These are phyloP conservation scores for Fusarium xyrophilum DNA, from an alignment of 2,329 filamentous ascomycete species.

Conservation along the genomic window DNA sequence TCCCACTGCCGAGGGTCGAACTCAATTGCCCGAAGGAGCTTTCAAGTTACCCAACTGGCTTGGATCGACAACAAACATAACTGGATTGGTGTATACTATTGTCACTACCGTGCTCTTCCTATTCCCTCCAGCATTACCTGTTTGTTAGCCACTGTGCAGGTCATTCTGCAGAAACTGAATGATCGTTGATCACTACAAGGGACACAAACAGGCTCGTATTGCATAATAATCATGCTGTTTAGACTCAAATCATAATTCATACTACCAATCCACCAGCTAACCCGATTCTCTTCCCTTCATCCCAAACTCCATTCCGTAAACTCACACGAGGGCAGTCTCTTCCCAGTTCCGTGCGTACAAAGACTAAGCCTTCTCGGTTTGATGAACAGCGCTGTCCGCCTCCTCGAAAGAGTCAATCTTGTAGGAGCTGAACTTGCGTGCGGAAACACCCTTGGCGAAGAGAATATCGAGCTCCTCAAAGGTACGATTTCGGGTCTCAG, in stretches of 20 bases:
- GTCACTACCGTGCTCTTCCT: slow-evolving; percentile 76
- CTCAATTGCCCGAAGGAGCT: slow-evolving; percentile 62
- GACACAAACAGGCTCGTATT: neutral
- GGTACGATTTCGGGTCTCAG: slow-evolving; percentile 58
- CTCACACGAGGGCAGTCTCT: neutral
- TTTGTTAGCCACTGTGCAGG: slow-evolving; percentile 34
- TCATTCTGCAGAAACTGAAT: no score
- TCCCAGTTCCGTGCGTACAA: accelerated
- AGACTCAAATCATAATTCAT: neutral
- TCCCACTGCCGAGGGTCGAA: slow-evolving; percentile 54
- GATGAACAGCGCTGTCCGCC: neutral
- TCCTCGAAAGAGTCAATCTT: slow-evolving; percentile 16
- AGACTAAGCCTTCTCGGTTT: neutral
- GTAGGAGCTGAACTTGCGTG: slow-evolving; percentile 28
- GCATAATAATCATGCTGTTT: neutral
- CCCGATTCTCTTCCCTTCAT: neutral
- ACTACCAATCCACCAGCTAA: neutral
- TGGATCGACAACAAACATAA: slow-evolving; percentile 47
- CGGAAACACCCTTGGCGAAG: slow-evolving; percentile 47
- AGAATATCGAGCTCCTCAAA: slow-evolving; percentile 62
- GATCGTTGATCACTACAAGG: accelerated
- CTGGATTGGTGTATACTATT: slow-evolving; percentile 67
- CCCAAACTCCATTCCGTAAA: neutral
- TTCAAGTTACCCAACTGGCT: slow-evolving; percentile 47
- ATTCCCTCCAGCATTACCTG: slow-evolving; percentile 71